These are phyloP conservation scores for Dioscorea cayenensis DNA, from an alignment of 116 monocot genomes.

Conservation along the genomic window DNA sequence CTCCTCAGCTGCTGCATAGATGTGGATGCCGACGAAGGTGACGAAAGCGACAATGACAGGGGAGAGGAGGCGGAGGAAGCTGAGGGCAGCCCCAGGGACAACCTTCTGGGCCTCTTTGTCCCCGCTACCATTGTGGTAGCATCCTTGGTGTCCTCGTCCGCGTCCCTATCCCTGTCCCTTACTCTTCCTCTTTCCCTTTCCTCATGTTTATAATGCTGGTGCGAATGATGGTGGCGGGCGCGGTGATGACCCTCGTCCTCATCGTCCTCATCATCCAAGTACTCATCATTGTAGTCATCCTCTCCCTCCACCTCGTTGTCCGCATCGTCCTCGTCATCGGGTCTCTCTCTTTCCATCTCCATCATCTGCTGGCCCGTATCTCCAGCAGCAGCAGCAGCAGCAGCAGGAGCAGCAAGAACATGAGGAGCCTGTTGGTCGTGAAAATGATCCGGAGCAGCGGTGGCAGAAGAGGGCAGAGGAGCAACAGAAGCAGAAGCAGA, in stretches of 20 bases:
- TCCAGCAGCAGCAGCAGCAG: background rate
- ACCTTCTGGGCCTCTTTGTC: slow-evolving; percentile 11
- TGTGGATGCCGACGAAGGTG: slow-evolving; percentile 13
- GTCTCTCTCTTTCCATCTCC: slow-evolving; percentile 6
- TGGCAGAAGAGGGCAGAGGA: background rate
- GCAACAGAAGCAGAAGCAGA: background rate
- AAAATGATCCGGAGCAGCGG: background rate
- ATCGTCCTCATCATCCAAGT: slow-evolving; percentile 16
- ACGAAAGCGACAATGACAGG: slow-evolving; percentile 27
- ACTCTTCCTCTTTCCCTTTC: background rate
- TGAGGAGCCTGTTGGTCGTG: slow-evolving; percentile 25
- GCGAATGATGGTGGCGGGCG: background rate
- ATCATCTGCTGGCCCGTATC: background rate
- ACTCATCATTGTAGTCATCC: slow-evolving; percentile 14
- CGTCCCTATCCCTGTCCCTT: slow-evolving; percentile 7
- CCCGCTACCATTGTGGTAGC: background rate
- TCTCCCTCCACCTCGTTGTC: slow-evolving; percentile 21
- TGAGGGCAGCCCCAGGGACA: background rate
- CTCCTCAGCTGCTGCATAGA: slow-evolving; percentile 31
- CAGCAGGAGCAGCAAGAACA: slow-evolving; percentile 1
- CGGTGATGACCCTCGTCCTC: slow-evolving; percentile 1
- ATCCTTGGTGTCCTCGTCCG: slow-evolving; percentile 16
- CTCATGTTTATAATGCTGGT: background rate
- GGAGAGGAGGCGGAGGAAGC: slow-evolving; percentile 1
- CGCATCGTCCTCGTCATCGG: slow-evolving; percentile 12